These are phyloP conservation scores for Poa annua DNA, from an alignment of 176 grass and related monocot genomes.

Conservation along the genomic window DNA sequence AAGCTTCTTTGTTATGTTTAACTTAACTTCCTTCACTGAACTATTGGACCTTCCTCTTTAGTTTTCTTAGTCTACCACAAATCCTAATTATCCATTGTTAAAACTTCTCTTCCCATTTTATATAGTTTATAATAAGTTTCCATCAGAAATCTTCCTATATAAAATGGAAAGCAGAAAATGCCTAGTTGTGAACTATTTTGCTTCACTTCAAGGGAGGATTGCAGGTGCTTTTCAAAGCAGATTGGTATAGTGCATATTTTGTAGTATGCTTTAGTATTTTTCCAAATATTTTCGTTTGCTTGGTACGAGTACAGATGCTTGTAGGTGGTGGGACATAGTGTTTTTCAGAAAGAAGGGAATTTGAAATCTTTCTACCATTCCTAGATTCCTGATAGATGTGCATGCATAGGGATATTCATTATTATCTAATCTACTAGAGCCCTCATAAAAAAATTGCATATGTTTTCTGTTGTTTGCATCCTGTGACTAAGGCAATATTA, in stretches of 20 bases:
- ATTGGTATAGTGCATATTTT: not conserved
- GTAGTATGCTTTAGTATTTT: not conserved
- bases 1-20: slow-evolving; percentile 6
- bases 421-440: not conserved
- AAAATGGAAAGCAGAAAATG: not conserved
- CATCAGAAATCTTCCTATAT: not conserved
- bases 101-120: slow-evolving; percentile 10
- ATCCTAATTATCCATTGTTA: slow-evolving; percentile 1
- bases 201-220: not conserved
- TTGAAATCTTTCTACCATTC: not conserved
- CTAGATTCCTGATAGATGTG: not conserved
- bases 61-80: not conserved
- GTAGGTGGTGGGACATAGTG: too few relatives aligned
- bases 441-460: not conserved
- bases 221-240: not conserved
- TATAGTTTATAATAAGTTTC: not conserved
- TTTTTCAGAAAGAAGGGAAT: not conserved
- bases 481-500: not conserved
- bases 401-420: too few relatives aligned
- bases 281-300: slow-evolving; percentile 1
- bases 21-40: not conserved
- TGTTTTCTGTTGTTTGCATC: not conserved
- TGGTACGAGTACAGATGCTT: not conserved
- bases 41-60: not conserved
- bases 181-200: not conserved